phyloP scores from a whole-genome alignment of 139 green algal genomes.

The Deuterostichococcus epilithicus region DNA sequence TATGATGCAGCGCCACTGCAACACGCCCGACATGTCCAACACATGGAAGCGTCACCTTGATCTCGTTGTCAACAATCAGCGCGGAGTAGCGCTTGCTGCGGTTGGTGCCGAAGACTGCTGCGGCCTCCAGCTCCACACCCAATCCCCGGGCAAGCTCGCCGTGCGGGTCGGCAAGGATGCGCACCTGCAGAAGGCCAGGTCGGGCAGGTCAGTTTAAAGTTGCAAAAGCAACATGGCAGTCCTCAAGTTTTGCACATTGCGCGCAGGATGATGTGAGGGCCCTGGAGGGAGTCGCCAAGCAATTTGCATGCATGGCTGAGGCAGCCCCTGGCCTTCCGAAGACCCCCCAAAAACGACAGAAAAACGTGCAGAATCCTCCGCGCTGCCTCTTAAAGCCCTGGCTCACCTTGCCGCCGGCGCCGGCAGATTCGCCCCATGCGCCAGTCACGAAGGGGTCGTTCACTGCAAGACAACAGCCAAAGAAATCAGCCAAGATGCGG shows the following conservation, averaged over 20 bases:
- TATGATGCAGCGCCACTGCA: no score
- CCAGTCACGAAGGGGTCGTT: constrained; percentile 79
- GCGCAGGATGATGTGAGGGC: neutral
- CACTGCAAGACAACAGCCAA: constrained; percentile 51
- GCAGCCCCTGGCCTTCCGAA: no score
- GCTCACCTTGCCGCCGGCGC: constrained; percentile 46
- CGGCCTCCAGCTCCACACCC: constrained; percentile 57
- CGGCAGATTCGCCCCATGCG: constrained; percentile 63
- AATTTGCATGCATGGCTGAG: no score
- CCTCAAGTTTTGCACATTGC: neutral
- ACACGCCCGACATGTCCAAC: no score
- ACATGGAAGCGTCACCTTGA: constrained; percentile 40
- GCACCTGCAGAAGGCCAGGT: constrained; percentile 14
- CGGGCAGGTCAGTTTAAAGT: neutral
- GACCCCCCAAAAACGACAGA: no score
- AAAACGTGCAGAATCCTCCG: no score
- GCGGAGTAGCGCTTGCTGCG: constrained; percentile 40
- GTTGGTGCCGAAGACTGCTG: constrained; percentile 37
- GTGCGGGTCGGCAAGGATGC: constrained; percentile 52
- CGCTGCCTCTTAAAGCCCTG: no score
- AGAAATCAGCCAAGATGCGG: neutral
- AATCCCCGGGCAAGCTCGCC: constrained; percentile 62
- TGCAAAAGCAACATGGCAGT: neutral
- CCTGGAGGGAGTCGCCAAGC: no score
- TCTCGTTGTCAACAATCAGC: constrained; percentile 41